These are phyloP conservation scores for Vigna angularis DNA, from an alignment of 306 rosid species.

Conservation along the genomic window DNA sequence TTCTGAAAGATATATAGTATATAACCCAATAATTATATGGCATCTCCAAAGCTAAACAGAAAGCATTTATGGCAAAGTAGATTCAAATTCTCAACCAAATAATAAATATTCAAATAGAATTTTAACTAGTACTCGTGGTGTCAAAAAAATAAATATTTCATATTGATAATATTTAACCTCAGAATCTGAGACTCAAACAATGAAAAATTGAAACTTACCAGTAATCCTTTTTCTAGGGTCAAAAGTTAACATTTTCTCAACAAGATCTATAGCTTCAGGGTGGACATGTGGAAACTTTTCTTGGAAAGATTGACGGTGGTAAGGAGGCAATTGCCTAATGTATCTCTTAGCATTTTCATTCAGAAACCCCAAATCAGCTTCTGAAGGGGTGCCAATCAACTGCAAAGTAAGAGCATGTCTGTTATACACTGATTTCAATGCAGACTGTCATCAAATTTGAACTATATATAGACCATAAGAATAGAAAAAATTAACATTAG, in stretches of 20 bases:
- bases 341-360: slow-evolving; percentile 98
- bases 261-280: slow-evolving; percentile 94
- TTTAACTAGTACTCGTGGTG: slow-evolving; percentile 12
- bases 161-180: slow-evolving; percentile 27
- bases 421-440: slow-evolving; percentile 30
- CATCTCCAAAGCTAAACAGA: slow-evolving; percentile 20
- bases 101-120: slow-evolving; percentile 1
- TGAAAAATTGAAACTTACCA: slow-evolving; percentile 64
- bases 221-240: slow-evolving; percentile 91
- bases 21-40: not conserved
- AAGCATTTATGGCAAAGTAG: slow-evolving; percentile 11
- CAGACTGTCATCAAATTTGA: slow-evolving; percentile 24
- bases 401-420: slow-evolving; percentile 52
- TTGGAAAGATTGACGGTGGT: slow-evolving; percentile 84
- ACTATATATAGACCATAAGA: slow-evolving; percentile 8
- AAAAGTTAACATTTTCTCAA: slow-evolving; percentile 95
- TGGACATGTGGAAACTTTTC: slow-evolving; percentile 96
- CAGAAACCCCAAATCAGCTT: slow-evolving; percentile 85
- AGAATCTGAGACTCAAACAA: slow-evolving; percentile 33
- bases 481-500: not conserved
- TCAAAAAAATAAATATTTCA: slow-evolving; percentile 12
- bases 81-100: slow-evolving; percentile 3
- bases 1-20: slow-evolving; percentile 21
- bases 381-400: slow-evolving; percentile 99
- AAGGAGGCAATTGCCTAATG: slow-evolving; percentile 76